Base-by-base conservation (phyloP, 1,284 basidiomycete genomes). In the Mrakiaceae sp. region DNA sequence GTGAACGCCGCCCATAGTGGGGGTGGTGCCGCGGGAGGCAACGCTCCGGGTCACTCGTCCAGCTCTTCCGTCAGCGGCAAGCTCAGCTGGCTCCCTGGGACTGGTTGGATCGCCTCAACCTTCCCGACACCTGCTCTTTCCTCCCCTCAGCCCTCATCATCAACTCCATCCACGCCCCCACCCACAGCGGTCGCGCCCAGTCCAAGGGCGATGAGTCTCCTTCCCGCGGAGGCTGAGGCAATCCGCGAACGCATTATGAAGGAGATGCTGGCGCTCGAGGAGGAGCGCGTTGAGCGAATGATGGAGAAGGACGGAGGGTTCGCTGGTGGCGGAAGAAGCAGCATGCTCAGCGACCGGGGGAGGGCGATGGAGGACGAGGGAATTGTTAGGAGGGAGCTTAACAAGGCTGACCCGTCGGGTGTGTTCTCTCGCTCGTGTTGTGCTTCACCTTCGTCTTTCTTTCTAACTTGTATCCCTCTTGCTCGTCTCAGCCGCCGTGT, bases 241-340 rank as follows among this genome's bases (percentile, higher is more conserved):
- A 99, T 99, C 70, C 83, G 90, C 12, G 89, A 93, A 70, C 82
- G 93, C 42, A 98, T 99, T 71, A 99, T 99, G 96, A 85, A 89
- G 71, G 95, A 99, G 80, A 99, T 99, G 95, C 82, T 97, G 72
- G 82, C 90, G 51, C 79, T 99, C 42, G 95, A 99, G 75, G 94
- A 98, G 73, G 92, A 98, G 75, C 83, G 95, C 40, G 95, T 98
- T 85, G 84, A 87, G 65, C 83, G 94, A 12, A 99, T 98, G 95
- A 85, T 86, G 64, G 84, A 87, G 69, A 82, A 83, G 56, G 83
- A 85, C 49, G 74, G 71, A 44, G 69, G 67, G 14, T 61, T 51
- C 47, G 69, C 66, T 52, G 69, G 67, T 48, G 72, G 4, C 55
- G n/a, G 55, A 3, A 3, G 43, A 16, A 27, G 27, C 27, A 27